Conservation (phyloP, 2,329 filamentous ascomycete genomes). For the Fusarium sp. region DNA sequence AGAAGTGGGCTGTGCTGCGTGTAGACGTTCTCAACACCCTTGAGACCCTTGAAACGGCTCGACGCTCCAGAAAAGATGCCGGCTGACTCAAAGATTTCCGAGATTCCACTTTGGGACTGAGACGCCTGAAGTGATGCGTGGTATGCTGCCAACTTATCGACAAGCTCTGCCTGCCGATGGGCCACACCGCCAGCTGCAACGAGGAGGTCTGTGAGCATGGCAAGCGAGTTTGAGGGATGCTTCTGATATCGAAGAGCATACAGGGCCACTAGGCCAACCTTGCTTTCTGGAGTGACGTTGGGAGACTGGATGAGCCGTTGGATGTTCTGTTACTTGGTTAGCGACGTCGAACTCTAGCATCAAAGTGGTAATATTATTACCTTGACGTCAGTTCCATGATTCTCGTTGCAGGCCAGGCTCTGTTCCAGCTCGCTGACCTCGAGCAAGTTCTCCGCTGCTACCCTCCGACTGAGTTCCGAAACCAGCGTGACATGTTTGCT, state of each 20-base stretch:
- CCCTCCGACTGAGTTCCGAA: constrained; percentile 88
- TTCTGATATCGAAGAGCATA: constrained; percentile 95
- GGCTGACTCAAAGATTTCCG: constrained; percentile 90
- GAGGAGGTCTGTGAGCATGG: constrained; percentile 88
- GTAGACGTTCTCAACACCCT: constrained; percentile 98
- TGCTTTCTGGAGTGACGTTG: constrained; percentile 81
- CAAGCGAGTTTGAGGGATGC: constrained; percentile 83
- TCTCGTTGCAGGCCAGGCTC: constrained; percentile 96
- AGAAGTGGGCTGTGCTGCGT: constrained; percentile 94
- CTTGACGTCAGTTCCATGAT: constrained; percentile 91
- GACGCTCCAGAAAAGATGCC: constrained; percentile 92
- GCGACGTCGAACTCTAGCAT: constrained; percentile 3
- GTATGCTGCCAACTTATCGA: constrained; percentile 86
- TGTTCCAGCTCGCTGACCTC: constrained; percentile 98
- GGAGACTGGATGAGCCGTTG: constrained; percentile 88
- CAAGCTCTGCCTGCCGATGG: constrained; percentile 79
- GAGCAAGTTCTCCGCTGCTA: constrained; percentile 87
- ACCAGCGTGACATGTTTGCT: constrained; percentile 98
- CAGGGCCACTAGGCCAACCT: constrained; percentile 90
- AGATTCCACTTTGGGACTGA: constrained; percentile 80
- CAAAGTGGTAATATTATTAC: constrained; percentile 66
- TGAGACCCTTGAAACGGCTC: constrained; percentile 91
- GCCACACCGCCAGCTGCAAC: constrained; percentile 85
- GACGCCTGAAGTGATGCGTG: constrained; percentile 87
- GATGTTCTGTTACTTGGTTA: constrained; percentile 69